Percentiles rank a stretch among this genome's conserved stretches.
These are phyloP conservation scores for Picea glauca DNA, from an alignment of 75 land plant species.

Conservation along the genomic window DNA sequence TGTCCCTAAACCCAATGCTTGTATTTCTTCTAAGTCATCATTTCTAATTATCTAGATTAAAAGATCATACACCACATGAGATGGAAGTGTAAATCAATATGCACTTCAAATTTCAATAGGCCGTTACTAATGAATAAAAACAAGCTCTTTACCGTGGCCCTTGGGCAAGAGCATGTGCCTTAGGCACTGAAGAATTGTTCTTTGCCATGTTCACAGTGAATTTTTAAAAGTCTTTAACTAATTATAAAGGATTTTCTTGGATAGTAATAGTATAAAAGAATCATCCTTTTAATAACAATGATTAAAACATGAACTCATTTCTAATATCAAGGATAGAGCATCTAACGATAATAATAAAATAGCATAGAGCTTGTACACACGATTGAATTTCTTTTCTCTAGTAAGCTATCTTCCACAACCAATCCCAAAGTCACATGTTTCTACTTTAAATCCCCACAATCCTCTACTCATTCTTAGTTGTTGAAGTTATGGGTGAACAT, in stretches of 20 bases:
- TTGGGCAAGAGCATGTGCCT: conserved; percentile 60
- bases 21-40: conserved; percentile 20
- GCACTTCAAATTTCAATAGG: background rate
- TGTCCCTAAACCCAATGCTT: conserved; percentile 21
- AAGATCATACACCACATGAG: background rate
- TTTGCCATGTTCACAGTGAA: conserved; percentile 19
- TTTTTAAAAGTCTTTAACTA: conserved; percentile 28
- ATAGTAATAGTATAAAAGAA: background rate
- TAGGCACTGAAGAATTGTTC: conserved; percentile 54
- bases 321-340: background rate
- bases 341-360: background rate
- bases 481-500: background rate
- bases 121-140: background rate
- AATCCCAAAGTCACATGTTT: background rate
- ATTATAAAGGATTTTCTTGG: conserved; percentile 22
- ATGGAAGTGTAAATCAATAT: background rate
- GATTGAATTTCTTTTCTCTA: background rate
- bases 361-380: background rate
- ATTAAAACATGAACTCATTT: background rate
- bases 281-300: background rate
- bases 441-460: background rate
- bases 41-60: conserved; percentile 19
- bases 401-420: background rate
- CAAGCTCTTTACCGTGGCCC: conserved; percentile 54
- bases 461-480: background rate